Evolutionary conservation across 768 basidiomycete genomes (phyloP).

Genomic region (Tricholoma hemisulphureum): DNA sequence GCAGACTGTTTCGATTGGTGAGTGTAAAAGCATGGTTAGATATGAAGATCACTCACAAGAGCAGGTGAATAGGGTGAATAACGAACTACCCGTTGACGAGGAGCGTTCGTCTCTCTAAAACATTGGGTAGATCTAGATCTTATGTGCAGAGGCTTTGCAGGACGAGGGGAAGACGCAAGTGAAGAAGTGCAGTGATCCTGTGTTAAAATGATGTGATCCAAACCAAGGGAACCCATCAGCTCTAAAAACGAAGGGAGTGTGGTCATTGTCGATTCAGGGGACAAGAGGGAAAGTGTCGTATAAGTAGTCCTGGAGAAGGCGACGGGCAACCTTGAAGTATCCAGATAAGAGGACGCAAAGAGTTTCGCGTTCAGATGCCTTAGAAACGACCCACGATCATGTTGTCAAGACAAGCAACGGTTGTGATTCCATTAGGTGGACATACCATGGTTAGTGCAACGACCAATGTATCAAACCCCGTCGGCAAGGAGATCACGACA

Average conservation of each 20-base stretch:
- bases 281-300: constrained; percentile 26
- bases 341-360: constrained; percentile 34
- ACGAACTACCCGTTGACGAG: constrained; percentile 39
- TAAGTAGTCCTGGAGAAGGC: constrained; percentile 21
- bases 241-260: constrained; percentile 84
- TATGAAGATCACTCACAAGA: constrained; percentile 30
- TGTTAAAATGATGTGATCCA: constrained; percentile 44
- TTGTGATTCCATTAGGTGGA: constrained; percentile 36
- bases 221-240: constrained; percentile 80
- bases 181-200: constrained; percentile 44
- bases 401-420: constrained; percentile 48
- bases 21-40: not conserved
- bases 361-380: constrained; percentile 34
- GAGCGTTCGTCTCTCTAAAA: constrained; percentile 36
- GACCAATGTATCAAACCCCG: constrained; percentile 46
- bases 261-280: constrained; percentile 48
- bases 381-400: constrained; percentile 58
- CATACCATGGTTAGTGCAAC: constrained; percentile 33
- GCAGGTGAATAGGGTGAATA: constrained; percentile 51
- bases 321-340: constrained; percentile 36
- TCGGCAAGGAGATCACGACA: constrained; percentile 63
- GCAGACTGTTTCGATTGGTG: constrained; percentile 30
- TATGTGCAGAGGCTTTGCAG: constrained; percentile 31
- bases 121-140: constrained; percentile 47
- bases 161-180: constrained; percentile 39